Conservation (phyloP, 2,329 filamentous ascomycete species). For the Waltergamsia citrina region DNA sequence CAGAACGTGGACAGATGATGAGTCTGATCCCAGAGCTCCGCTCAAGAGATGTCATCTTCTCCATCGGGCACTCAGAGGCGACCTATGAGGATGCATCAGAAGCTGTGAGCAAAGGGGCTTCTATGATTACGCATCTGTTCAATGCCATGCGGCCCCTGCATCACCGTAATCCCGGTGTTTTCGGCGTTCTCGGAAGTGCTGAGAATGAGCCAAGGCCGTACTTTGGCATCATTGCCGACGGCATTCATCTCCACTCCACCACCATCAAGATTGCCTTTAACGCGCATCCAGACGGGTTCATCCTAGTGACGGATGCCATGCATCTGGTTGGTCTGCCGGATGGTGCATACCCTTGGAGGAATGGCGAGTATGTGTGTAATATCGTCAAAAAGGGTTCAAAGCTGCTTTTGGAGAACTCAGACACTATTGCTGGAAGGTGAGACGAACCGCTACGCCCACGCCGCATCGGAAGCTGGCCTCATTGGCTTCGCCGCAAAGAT, state of each 20-base stretch:
- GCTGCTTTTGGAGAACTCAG: slow-evolving; percentile 67
- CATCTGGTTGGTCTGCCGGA: slow-evolving; percentile 76
- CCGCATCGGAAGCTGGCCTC: not conserved
- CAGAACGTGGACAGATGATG: slow-evolving; percentile 66
- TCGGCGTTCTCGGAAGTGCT: slow-evolving; percentile 68
- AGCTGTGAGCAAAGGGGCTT: slow-evolving; percentile 65
- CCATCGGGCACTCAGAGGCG: slow-evolving; percentile 80
- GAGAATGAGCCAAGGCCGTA: slow-evolving; percentile 55
- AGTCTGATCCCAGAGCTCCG: slow-evolving; percentile 58
- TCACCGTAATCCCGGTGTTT: slow-evolving; percentile 85
- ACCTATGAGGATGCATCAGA: slow-evolving; percentile 72
- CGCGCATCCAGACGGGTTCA: slow-evolving; percentile 73
- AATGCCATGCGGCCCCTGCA: slow-evolving; percentile 89
- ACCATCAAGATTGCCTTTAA: slow-evolving; percentile 85
- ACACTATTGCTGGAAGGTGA: slow-evolving; percentile 69
- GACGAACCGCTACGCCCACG: slow-evolving; percentile 13
- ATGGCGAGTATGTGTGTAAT: slow-evolving; percentile 48
- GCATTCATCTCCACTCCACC: slow-evolving; percentile 81
- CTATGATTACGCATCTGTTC: slow-evolving; percentile 89
- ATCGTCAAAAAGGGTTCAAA: slow-evolving; percentile 64
- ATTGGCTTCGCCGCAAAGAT: no score
- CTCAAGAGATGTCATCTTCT: slow-evolving; percentile 60
- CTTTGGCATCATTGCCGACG: slow-evolving; percentile 86
- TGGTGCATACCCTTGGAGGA: slow-evolving; percentile 79
- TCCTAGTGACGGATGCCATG: slow-evolving; percentile 91